Evolutionary conservation across 2,329 filamentous ascomycete genomes (phyloP).

Genomic region (Trichophyton benhamiae): DNA sequence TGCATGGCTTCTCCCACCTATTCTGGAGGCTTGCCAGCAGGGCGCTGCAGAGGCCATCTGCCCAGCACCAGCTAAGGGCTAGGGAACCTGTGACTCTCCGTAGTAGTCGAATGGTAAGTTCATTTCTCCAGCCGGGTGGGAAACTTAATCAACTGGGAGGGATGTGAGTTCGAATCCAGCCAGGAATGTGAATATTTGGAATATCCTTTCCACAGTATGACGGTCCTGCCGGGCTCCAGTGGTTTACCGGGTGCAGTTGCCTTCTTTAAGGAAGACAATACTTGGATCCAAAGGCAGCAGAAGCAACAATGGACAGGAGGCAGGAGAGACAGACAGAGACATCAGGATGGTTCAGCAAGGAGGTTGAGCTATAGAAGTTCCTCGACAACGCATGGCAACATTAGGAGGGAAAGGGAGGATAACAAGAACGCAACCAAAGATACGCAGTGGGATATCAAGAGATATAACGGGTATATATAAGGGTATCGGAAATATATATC

Average conservation of each 20-base stretch:
- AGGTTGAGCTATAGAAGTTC: no score
- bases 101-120: background rate
- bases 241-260: background rate
- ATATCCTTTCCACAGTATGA: background rate
- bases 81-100: background rate
- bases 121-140: background rate
- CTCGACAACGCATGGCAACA: no score
- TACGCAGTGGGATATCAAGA: no score
- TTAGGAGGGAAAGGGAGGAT: no score
- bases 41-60: background rate
- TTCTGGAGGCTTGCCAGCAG: background rate
- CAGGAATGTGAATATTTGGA: background rate
- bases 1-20: background rate
- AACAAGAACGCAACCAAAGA: no score
- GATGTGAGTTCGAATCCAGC: background rate
- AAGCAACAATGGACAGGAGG: background rate
- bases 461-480: no score
- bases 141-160: background rate
- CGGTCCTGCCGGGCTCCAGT: background rate
- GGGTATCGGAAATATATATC: background rate
- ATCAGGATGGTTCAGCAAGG: background rate
- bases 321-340: background rate
- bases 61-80: background rate
- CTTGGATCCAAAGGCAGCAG: background rate
- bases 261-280: background rate